Base-by-base conservation (phyloP, 2,329 filamentous ascomycete species). In the Fusarium longipes region DNA sequence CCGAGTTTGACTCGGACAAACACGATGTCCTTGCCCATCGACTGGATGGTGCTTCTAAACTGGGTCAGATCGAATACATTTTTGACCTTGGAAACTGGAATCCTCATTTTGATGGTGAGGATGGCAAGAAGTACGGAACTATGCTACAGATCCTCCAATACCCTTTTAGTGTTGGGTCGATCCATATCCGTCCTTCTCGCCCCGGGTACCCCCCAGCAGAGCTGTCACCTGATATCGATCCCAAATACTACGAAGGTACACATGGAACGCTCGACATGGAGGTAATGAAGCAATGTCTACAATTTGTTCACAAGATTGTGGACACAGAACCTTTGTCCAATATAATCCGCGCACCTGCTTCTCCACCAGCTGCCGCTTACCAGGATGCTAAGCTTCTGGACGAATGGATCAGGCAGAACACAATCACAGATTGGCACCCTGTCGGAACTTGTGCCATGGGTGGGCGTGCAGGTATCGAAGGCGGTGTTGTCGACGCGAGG, bases 121-220 rank as follows among this genome's bases (percentile, higher is more conserved):
- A 72, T 42, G 76, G 73, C 3, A 84, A 81, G 60, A 80, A 78
- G 54, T 84, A 85, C 56, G 82, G 76, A 10, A 83, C 81, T 4
- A 79, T 85, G 76, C 65, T 85, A 1, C 80, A 82, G 57, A 82
- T 85, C 58, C 73, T 86, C 2, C 83, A 85, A 60, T 84, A 86
- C 70, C 84, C 84, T 0, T 84, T 84, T 29, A 81, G 82, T 0
- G 75, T 77, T 5, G 84, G 84, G 0, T 80, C 77, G 3, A 76
- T 86, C 11, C 84, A 86, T 59, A 79, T 86, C 48, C 72, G 57
- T 4, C 65, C 74, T 3, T 51, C 39, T 29, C 25, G 33, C 8
- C 51, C 65, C 15, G 53, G 54, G 15, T 45, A 51, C 14, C 51
- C 12, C 40, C 68, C 20, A 36, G 75, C 25, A 43, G 73, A 71